Conservation (phyloP, 2,329 filamentous ascomycete species). For the Lasiodiplodia sp. region DNA sequence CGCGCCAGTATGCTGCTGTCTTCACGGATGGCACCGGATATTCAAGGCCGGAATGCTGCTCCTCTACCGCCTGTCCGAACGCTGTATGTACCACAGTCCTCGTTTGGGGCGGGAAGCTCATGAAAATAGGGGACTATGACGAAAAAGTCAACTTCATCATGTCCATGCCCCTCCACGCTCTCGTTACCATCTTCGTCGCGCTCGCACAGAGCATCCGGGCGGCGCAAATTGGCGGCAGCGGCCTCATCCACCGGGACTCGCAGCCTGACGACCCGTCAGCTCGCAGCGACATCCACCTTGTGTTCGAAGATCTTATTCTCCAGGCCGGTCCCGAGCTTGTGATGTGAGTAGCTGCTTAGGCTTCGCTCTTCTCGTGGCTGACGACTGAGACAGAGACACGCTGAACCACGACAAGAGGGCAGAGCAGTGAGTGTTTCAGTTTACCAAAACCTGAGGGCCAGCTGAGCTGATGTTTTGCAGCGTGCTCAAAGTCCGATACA, state of each 20-base stretch:
- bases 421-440: conserved; percentile 8
- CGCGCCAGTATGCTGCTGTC: conserved; percentile 7
- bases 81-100: background rate
- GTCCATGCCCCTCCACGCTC: conserved; percentile 8
- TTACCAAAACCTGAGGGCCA: background rate
- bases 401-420: conserved; percentile 19
- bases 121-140: conserved; percentile 12
- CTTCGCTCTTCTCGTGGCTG: background rate
- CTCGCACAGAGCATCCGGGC: conserved; percentile 13
- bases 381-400: background rate
- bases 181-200: conserved; percentile 15
- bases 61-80: conserved; percentile 16
- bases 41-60: conserved; percentile 23
- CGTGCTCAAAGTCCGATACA: background rate
- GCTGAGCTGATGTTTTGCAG: background rate
- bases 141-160: conserved; percentile 16
- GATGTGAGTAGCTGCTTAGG: background rate
- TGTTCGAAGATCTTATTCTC: conserved; percentile 27
- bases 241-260: conserved; percentile 17
- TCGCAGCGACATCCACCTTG: conserved; percentile 18
- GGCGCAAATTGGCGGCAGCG: conserved; percentile 2
- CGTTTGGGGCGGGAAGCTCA: background rate
- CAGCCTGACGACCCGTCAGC: conserved; percentile 3
- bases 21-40: background rate
- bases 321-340: conserved; percentile 19